phyloP scores from a whole-genome alignment of 2,329 filamentous ascomycete genomes.

The Hansfordia pulvinata region DNA sequence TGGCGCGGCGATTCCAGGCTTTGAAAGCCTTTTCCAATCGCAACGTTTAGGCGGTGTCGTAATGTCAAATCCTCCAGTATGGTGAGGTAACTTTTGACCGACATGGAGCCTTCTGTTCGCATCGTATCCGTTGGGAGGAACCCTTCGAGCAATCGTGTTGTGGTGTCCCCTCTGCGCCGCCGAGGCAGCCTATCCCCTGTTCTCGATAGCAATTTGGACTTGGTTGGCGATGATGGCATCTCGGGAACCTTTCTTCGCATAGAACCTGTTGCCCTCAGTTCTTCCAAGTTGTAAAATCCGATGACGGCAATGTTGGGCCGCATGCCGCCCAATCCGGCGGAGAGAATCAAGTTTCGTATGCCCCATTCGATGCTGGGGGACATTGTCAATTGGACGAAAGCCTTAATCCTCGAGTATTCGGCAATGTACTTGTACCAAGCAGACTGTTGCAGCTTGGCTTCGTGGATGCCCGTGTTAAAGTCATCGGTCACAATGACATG shows the following conservation, averaged over 20 bases:
- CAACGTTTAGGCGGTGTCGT: conserved; percentile 69
- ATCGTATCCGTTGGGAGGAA: conserved; percentile 57
- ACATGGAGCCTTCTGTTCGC: conserved; percentile 54
- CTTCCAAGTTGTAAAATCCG: conserved; percentile 69
- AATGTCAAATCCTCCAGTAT: conserved; percentile 72
- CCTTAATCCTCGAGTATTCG: conserved; percentile 75
- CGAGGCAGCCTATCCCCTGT: conserved; percentile 15
- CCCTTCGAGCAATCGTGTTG: conserved; percentile 40
- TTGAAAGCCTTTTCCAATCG: conserved; percentile 71
- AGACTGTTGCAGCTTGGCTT: conserved; percentile 67
- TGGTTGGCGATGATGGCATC: conserved; percentile 21
- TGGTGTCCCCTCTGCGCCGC: conserved; percentile 37
- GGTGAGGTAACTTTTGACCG: conserved; percentile 62
- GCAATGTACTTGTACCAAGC: conserved; percentile 76
- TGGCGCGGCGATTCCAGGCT: conserved; percentile 56
- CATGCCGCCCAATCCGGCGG: conserved; percentile 76
- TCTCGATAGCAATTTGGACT: conserved; percentile 16
- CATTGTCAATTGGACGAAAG: conserved; percentile 77
- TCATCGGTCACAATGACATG: conserved; percentile 81
- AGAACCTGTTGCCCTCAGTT: conserved; percentile 48
- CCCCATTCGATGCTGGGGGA: conserved; percentile 78
- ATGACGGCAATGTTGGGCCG: conserved; percentile 75
- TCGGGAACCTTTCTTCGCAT: conserved; percentile 44
- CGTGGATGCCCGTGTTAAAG: conserved; percentile 64
- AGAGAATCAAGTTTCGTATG: conserved; percentile 67